Evolutionary conservation across 2,329 filamentous ascomycete species (phyloP).

Genomic region (Shiraia sp.): DNA sequence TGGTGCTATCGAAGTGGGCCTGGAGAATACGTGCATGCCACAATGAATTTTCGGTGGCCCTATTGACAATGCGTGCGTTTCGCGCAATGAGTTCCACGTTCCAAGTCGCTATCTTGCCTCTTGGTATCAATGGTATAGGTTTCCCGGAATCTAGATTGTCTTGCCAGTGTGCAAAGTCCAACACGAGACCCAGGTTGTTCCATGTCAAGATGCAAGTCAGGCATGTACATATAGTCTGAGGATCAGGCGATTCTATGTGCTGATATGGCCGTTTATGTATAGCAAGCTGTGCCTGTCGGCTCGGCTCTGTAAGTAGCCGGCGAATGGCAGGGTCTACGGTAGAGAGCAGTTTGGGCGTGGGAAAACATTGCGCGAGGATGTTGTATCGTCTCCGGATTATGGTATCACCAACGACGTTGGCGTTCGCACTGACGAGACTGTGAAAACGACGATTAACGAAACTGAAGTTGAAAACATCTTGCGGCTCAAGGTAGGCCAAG

Average conservation of each 20-base stretch:
- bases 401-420: conserved; percentile 47
- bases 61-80: conserved; percentile 52
- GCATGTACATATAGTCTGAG: conserved; percentile 58
- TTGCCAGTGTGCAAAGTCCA: conserved; percentile 64
- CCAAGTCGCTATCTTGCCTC: conserved; percentile 55
- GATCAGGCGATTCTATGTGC: conserved; percentile 55
- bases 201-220: conserved; percentile 60
- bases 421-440: conserved; percentile 51
- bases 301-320: conserved; percentile 45
- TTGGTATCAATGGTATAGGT: conserved; percentile 57
- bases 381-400: conserved; percentile 56
- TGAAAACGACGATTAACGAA: conserved; percentile 50
- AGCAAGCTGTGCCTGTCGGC: conserved; percentile 49
- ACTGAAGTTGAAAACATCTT: conserved; percentile 55
- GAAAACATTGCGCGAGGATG: conserved; percentile 57
- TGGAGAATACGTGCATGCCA: conserved; percentile 57
- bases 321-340: conserved; percentile 45
- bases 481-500: conserved; percentile 52
- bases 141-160: conserved; percentile 54
- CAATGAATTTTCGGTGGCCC: conserved; percentile 53
- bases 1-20: conserved; percentile 53
- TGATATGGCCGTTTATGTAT: conserved; percentile 58
- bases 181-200: conserved; percentile 58
- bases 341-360: conserved; percentile 52
- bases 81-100: conserved; percentile 51